Percentiles rank a stretch among this genome's conserved stretches.
Conservation (phyloP, 805 yeast species). For the Sugiyamaella smithiae region DNA sequence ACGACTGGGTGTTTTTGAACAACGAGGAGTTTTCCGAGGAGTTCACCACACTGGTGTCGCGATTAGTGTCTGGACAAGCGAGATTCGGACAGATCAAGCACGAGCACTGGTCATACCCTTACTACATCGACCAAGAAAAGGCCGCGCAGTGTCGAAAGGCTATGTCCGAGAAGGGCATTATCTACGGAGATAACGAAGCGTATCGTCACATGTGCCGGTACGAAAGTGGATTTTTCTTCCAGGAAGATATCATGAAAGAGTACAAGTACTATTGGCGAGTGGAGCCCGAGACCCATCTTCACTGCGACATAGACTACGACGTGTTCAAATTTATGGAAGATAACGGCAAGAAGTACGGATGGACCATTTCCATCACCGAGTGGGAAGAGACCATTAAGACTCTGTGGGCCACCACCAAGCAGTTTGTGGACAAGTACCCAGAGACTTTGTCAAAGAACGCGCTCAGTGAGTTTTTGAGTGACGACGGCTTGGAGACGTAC, state of each 20-base stretch:
- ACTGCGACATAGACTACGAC: conserved; percentile 62
- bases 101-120: conserved; percentile 70
- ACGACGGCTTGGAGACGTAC: conserved; percentile 57
- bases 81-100: conserved; percentile 60
- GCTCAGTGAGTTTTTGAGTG: conserved; percentile 60
- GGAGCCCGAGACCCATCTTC: conserved; percentile 62
- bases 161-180: conserved; percentile 44
- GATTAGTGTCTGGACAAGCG: conserved; percentile 55
- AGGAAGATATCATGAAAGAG: conserved; percentile 54
- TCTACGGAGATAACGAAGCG: conserved; percentile 57
- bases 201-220: conserved; percentile 83
- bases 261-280: conserved; percentile 75
- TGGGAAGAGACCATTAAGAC: conserved; percentile 58
- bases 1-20: conserved; percentile 80
- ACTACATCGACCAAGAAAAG: conserved; percentile 53
- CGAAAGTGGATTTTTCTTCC: conserved; percentile 70
- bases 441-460: conserved; percentile 57
- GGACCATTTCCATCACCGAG: conserved; percentile 64
- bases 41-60: conserved; percentile 49
- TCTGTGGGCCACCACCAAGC: conserved; percentile 56
- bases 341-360: conserved; percentile 60
- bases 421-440: conserved; percentile 46
- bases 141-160: conserved; percentile 46
- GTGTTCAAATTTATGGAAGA: conserved; percentile 58
- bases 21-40: conserved; percentile 60